These are phyloP conservation scores for Tolypocladium sp. DNA, from an alignment of 2,329 filamentous ascomycete genomes.

Conservation along the genomic window DNA sequence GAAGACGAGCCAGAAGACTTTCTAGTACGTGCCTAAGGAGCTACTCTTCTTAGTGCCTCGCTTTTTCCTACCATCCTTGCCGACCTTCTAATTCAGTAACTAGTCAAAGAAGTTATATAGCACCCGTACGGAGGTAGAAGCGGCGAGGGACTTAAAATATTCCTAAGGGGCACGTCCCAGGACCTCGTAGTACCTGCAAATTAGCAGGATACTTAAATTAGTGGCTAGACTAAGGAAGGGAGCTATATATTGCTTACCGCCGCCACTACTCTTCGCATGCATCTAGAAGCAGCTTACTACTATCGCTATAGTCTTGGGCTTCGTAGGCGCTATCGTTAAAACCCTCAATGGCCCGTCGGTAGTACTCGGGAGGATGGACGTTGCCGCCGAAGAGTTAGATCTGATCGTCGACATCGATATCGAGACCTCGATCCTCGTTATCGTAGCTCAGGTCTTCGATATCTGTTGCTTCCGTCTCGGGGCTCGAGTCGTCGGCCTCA, in stretches of 20 bases:
- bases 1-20: too few relatives aligned
- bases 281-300: slow-evolving; percentile 1
- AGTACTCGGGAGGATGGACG: slow-evolving; percentile 10
- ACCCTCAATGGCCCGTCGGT: slow-evolving; percentile 1
- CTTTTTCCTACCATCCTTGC: too few relatives aligned
- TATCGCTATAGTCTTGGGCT: slow-evolving; percentile 6
- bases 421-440: too few relatives aligned
- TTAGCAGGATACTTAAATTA: not conserved
- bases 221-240: not conserved
- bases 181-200: slow-evolving; percentile 14
- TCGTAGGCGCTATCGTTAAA: slow-evolving; percentile 7
- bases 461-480: not conserved
- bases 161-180: too few relatives aligned
- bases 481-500: not conserved
- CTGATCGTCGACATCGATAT: slow-evolving; percentile 6
- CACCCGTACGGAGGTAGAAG: too few relatives aligned
- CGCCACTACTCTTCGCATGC: slow-evolving; percentile 5
- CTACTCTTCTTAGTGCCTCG: too few relatives aligned
- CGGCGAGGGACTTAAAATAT: too few relatives aligned
- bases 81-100: too few relatives aligned
- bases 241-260: slow-evolving; percentile 2
- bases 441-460: not conserved
- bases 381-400: slow-evolving; percentile 9
- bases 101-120: too few relatives aligned
- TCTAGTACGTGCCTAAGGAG: too few relatives aligned